phyloP scores from a whole-genome alignment of 306 rosid genomes.

The Acacia acuminata region DNA sequence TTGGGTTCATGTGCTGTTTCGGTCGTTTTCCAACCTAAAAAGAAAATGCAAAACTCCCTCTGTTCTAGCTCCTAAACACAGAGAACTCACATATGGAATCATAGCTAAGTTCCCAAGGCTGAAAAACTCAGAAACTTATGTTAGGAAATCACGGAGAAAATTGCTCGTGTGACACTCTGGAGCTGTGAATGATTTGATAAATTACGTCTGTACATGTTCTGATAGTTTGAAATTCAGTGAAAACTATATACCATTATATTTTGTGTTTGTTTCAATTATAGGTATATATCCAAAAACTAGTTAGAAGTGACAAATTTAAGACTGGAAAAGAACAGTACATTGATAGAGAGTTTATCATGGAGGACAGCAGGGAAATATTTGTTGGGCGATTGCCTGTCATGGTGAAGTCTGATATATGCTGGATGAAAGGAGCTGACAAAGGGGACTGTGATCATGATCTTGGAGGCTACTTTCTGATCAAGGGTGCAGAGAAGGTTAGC shows the following conservation, averaged over 20 bases:
- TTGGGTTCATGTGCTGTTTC: no score
- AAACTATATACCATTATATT: not conserved
- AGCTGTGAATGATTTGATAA: not conserved
- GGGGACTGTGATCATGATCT: slow-evolving; percentile 85
- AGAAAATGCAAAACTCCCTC: no score
- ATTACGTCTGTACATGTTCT: not conserved
- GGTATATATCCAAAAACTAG: slow-evolving; percentile 61
- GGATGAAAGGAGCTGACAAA: slow-evolving; percentile 76
- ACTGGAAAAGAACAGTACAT: slow-evolving; percentile 67
- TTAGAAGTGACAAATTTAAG: slow-evolving; percentile 82
- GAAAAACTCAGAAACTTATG: no score
- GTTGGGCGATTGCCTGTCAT: slow-evolving; percentile 88
- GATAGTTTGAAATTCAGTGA: not conserved
- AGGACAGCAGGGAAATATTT: slow-evolving; percentile 55
- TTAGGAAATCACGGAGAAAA: no score
- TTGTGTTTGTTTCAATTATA: slow-evolving; percentile 39
- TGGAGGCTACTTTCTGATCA: slow-evolving; percentile 88
- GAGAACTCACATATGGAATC: no score
- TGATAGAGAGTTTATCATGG: slow-evolving; percentile 37
- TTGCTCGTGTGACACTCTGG: not conserved
- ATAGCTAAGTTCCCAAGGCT: no score
- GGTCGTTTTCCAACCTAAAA: no score
- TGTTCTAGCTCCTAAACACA: no score
- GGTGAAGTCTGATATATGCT: slow-evolving; percentile 90
- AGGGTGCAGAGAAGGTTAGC: slow-evolving; percentile 95